Conservation (phyloP, 2,329 filamentous ascomycete species). For the Camptophora hylomeconis region DNA sequence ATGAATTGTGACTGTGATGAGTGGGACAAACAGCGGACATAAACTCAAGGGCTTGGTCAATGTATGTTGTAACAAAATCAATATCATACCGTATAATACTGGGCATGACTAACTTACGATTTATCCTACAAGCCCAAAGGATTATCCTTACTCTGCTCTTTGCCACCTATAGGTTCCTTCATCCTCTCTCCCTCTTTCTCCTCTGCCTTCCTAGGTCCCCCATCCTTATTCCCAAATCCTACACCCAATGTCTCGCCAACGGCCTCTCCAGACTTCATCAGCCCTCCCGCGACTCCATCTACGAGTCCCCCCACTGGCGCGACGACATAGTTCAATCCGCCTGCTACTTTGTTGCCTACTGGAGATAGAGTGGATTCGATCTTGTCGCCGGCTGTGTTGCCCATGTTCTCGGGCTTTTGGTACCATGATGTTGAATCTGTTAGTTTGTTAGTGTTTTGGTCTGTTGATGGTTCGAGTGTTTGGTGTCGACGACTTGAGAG, state of each 20-base stretch:
- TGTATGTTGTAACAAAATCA: no score
- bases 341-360: conserved; percentile 17
- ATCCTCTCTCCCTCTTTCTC: conserved; percentile 14
- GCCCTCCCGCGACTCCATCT: conserved; percentile 16
- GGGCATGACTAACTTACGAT: no score
- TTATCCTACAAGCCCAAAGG: conserved; percentile 15
- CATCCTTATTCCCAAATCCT: conserved; percentile 16
- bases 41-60: no score
- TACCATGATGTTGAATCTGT: no score
- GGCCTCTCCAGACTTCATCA: conserved; percentile 15
- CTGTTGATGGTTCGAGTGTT: no score
- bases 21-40: no score
- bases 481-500: no score
- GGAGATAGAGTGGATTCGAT: conserved; percentile 16
- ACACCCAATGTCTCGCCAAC: conserved; percentile 15
- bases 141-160: conserved; percentile 18
- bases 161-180: conserved; percentile 16
- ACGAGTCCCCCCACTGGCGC: conserved; percentile 16
- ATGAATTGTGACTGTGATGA: no score
- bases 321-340: conserved; percentile 13
- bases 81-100: no score
- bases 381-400: conserved; percentile 16
- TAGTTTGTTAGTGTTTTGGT: no score
- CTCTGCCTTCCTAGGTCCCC: conserved; percentile 14
- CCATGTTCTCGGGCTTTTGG: conserved; percentile 11